phyloP scores from a whole-genome alignment of 192 early-diverging fungal species.

The Spizellomyces sp. region DNA sequence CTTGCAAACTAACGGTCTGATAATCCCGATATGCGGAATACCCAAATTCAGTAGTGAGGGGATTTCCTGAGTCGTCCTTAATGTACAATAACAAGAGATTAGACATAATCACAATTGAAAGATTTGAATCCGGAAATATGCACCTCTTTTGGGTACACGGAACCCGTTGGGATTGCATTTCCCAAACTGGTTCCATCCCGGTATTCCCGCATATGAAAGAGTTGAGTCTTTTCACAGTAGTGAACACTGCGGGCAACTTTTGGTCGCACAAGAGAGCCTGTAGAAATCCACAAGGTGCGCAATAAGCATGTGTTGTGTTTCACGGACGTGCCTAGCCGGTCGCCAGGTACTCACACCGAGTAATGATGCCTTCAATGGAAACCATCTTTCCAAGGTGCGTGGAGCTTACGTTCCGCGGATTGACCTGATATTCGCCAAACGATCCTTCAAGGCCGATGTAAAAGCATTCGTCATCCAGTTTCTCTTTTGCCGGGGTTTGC shows the following conservation, averaged over 20 bases:
- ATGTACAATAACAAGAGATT: conserved; percentile 25
- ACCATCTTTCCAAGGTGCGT: conserved; percentile 82
- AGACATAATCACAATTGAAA: background rate
- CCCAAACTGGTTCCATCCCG: conserved; percentile 82
- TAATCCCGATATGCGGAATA: conserved; percentile 86
- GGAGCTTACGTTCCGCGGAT: conserved; percentile 83
- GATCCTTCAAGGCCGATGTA: conserved; percentile 87
- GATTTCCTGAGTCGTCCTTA: conserved; percentile 85
- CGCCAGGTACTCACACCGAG: conserved; percentile 65
- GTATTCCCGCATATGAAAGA: conserved; percentile 85
- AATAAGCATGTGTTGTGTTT: conserved; percentile 20
- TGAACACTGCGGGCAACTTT: conserved; percentile 92
- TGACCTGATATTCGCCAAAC: conserved; percentile 87
- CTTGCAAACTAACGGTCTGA: conserved; percentile 92
- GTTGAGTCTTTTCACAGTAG: conserved; percentile 82
- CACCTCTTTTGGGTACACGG: conserved; percentile 84
- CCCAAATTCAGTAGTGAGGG: conserved; percentile 92
- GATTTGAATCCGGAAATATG: background rate
- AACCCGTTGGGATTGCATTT: conserved; percentile 66
- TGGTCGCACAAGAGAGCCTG: conserved; percentile 84
- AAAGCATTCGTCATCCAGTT: conserved; percentile 51
- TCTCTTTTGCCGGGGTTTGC: conserved; percentile 14
- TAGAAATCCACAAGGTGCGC: conserved; percentile 12
- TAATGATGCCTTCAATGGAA: conserved; percentile 97
- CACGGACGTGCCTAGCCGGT: conserved; percentile 37